These are phyloP conservation scores for Craterostigma plantagineum DNA, from an alignment of 257 asterid genomes.

Conservation along the genomic window DNA sequence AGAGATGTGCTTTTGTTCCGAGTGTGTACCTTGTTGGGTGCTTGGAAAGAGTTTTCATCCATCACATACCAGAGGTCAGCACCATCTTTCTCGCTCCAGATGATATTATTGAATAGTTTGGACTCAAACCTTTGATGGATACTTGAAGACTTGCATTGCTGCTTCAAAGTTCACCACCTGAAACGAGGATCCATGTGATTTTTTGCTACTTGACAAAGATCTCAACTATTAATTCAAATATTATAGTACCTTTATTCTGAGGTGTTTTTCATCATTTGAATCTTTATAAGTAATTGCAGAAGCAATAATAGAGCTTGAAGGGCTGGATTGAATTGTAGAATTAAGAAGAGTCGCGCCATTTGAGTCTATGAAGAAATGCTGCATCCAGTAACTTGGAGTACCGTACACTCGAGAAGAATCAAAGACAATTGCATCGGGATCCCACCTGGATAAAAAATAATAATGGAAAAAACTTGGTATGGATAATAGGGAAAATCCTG, in stretches of 20 bases:
- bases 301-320: constrained; percentile 37
- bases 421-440: constrained; percentile 85
- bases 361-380: constrained; percentile 73
- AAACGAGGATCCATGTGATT: background rate
- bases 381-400: constrained; percentile 99
- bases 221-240: no score
- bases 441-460: constrained; percentile 43
- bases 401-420: constrained; percentile 60
- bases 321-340: constrained; percentile 32
- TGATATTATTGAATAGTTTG: constrained; percentile 15
- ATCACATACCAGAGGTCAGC: constrained; percentile 31
- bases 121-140: constrained; percentile 26
- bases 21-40: constrained; percentile 44
- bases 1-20: no score
- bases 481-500: no score
- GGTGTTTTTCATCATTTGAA: constrained; percentile 20
- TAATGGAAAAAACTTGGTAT: background rate
- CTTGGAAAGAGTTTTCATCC: constrained; percentile 67
- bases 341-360: constrained; percentile 73
- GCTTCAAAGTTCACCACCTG: constrained; percentile 66
- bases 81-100: constrained; percentile 31
- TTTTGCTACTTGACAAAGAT: no score
- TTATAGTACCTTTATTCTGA: constrained; percentile 78
- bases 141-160: constrained; percentile 25
- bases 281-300: constrained; percentile 65